A percentile compares a stretch with the other conserved stretches of the same genome.
phyloP scores from a whole-genome alignment of 2,329 filamentous ascomycete species.

The Penicillium sp. region DNA sequence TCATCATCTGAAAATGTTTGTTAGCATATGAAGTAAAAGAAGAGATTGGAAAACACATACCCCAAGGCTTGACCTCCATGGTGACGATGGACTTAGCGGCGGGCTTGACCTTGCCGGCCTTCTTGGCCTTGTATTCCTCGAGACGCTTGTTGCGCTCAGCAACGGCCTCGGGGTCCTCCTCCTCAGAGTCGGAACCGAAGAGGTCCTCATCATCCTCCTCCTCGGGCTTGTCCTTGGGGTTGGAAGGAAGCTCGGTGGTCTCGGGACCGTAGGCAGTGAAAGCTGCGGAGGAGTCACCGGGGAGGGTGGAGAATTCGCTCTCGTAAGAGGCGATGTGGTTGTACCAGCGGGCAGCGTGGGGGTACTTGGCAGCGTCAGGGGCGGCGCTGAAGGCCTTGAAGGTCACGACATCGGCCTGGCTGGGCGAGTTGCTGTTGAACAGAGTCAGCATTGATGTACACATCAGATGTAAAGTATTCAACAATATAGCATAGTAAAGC shows the following conservation, averaged over 20 bases:
- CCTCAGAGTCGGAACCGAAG: slow-evolving; percentile 90
- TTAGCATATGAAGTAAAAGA: slow-evolving; percentile 18
- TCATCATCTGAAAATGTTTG: slow-evolving; percentile 66
- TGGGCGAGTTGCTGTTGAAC: slow-evolving; percentile 59
- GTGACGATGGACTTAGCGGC: slow-evolving; percentile 96
- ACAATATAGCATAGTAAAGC: slow-evolving; percentile 6
- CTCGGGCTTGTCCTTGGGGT: slow-evolving; percentile 79
- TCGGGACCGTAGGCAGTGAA: slow-evolving; percentile 92
- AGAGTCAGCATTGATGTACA: slow-evolving; percentile 15
- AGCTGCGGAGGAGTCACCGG: slow-evolving; percentile 85
- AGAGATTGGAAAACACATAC: slow-evolving; percentile 55
- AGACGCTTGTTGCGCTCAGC: slow-evolving; percentile 84
- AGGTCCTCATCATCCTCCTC: slow-evolving; percentile 83
- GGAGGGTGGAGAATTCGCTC: slow-evolving; percentile 84
- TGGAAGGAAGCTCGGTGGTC: slow-evolving; percentile 69
- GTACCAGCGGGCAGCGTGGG: slow-evolving; percentile 95
- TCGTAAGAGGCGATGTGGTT: slow-evolving; percentile 95
- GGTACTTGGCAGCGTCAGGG: slow-evolving; percentile 83
- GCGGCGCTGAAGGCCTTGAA: slow-evolving; percentile 82
- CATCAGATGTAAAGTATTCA: not conserved
- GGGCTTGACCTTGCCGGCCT: slow-evolving; percentile 86
- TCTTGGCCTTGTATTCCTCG: slow-evolving; percentile 94
- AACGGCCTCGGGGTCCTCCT: slow-evolving; percentile 85
- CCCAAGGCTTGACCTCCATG: slow-evolving; percentile 97
- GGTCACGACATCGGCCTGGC: slow-evolving; percentile 92